Base-by-base conservation (phyloP, 164 flowering plant species). In the Brasenia schreberi region DNA sequence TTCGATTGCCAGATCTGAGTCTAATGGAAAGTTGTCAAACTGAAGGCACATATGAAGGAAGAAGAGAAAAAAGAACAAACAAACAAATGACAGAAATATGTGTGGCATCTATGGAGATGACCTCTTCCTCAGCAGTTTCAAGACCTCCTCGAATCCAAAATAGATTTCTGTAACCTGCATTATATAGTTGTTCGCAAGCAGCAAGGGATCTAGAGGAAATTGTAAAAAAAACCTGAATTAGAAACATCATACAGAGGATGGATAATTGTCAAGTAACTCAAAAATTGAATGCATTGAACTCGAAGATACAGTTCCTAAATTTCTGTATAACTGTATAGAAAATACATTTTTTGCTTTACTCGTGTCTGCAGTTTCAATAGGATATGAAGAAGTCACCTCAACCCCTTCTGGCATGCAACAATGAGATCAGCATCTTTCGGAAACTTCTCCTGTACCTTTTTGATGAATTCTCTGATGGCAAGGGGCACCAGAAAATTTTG, bases 101-200 rank as follows among this genome's bases (percentile, higher is more conserved):
- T 27, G 59, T 17, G 19, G 11, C 23, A 18, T 6, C 18, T 3
- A 33, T 3, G 39, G 2, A 33, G 39, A 33, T 33, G 39, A 7
- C 97, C 87, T 86, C 96, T 78, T 94, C 97, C 75, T 94, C 97
- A 62, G 98, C 96, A 70, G 90, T 84, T 80, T 94, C 97, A 16
- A 90, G 76, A 56, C 98, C 98, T 44, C 97, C 96, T 80, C 87
- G 97, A 77, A 94, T 85, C 98, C 96, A 94, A 73, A 89, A 90
- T 23, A 90, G 83, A 72, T 89, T 94, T 75, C 73, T 78, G 72
- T 90, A 90, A 65, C 98, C 98, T 63, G 96, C 91, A 85, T 85
- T 87, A 61, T 80, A 81, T 18, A 94, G 83, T 66, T 83, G 77
- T 81, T 94, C 98, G 76, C 98, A 94, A 65, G 97, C 97, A 81